Percentiles rank a stretch among this genome's conserved stretches.
Evolutionary conservation across 2,329 filamentous ascomycete genomes (phyloP).

Genomic region (Aspergillus persii): DNA sequence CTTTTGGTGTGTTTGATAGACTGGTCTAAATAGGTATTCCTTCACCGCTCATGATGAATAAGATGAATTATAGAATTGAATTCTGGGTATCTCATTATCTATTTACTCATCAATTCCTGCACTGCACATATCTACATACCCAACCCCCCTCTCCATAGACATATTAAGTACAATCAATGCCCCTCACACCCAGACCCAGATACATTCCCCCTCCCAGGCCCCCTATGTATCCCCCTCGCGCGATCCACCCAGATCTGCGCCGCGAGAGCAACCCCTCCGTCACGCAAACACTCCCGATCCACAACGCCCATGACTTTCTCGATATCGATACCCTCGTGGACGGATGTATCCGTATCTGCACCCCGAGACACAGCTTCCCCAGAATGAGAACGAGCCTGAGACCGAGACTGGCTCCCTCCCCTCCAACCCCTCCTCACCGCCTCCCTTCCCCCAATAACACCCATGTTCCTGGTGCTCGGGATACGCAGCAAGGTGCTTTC

Average conservation of each 20-base stretch:
- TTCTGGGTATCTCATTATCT: no score
- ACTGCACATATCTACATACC: no score
- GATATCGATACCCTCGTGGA: slow-evolving; percentile 15
- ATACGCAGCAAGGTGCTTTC: slow-evolving; percentile 88
- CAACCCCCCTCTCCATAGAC: no score
- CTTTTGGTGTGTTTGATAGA: no score
- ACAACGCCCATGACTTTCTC: slow-evolving; percentile 63
- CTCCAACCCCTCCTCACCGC: slow-evolving; percentile 15
- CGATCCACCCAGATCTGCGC: slow-evolving; percentile 53
- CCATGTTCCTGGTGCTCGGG: slow-evolving; percentile 85
- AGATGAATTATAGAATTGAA: no score
- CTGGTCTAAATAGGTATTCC: no score
- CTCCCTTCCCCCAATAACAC: slow-evolving; percentile 65
- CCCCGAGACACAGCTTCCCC: background rate
- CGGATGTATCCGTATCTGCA: background rate
- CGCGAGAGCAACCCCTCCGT: slow-evolving; percentile 44
- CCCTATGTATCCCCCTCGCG: slow-evolving; percentile 48
- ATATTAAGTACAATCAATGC: background rate
- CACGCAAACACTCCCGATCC: slow-evolving; percentile 50
- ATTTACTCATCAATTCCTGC: no score
- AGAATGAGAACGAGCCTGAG: background rate
- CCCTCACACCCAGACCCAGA: background rate
- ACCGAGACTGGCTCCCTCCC: slow-evolving; percentile 31
- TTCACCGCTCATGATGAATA: no score
- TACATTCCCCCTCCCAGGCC: slow-evolving; percentile 41